Base-by-base conservation (phyloP, 345 rosid species). In the Isatis tinctoria region DNA sequence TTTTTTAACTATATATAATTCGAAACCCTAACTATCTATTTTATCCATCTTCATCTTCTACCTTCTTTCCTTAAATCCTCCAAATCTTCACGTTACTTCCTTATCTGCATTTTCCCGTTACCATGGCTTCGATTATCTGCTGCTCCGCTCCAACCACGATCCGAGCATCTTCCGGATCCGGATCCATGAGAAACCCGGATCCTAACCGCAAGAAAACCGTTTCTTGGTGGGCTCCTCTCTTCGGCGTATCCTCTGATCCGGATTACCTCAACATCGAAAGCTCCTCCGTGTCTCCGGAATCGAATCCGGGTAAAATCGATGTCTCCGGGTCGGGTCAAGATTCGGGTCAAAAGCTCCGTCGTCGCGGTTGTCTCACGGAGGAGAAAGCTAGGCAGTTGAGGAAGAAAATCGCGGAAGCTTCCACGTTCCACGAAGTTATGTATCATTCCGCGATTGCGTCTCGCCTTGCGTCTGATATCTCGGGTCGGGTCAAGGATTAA, bases 401-500 rank as follows among this genome's bases (percentile, higher is more conserved):
- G 57, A 81, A 63, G 82, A 83, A 85, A 83, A 85, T 80, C 8
- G 63, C 65, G 60, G 96, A 84, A 78, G 75, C 74, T 9, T 71
- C 76, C 37, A 60, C 91, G 16, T 84, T 77, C 63, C 97, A 87
- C 35, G 93, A 89, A 40, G 85, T 43, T 45, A 92, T 92, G 96
- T 90, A 92, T 67, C 93, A 90, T 73, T 90, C 93, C 1, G 88
- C 91, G 37, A 86, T 90, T 66, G 96, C 93, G 1, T 80, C 92
- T 26, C 85, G 96, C 6, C 85, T 90, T 35, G 96, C 93, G 4
- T 83, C 83, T 16, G 92, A 87, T 57, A 12, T 72, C 44, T 78
- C 86, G 28, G 72, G 63, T 44, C 78, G 69, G 64, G 65, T 69
- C 32, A 70, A 57, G 30, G 74, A 80, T 18, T 71, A 28, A 60